Evolutionary conservation across 495 filamentous ascomycete genomes (phyloP).

Genomic region (Lentithecium fluviatile): DNA sequence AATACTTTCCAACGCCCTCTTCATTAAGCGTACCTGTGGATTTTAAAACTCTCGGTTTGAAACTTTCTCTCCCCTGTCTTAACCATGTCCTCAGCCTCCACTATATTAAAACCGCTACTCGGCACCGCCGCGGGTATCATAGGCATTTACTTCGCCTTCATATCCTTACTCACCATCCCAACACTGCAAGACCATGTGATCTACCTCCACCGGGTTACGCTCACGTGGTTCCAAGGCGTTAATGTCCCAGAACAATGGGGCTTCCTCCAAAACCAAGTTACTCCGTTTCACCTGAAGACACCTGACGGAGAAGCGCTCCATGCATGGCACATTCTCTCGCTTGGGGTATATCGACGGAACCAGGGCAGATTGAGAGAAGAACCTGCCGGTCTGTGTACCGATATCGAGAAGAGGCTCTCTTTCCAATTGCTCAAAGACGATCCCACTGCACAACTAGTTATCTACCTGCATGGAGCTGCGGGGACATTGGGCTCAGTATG

Average conservation of each 20-base stretch:
- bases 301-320: constrained; percentile 42
- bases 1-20: no score
- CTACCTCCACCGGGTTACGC: constrained; percentile 49
- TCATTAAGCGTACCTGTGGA: background rate
- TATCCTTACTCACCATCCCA: constrained; percentile 46
- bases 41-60: constrained; percentile 1
- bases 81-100: constrained; percentile 13
- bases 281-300: constrained; percentile 41
- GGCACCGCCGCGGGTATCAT: constrained; percentile 21
- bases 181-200: constrained; percentile 51
- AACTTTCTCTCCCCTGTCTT: background rate
- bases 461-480: constrained; percentile 58
- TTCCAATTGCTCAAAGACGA: constrained; percentile 63
- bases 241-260: constrained; percentile 52
- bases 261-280: constrained; percentile 53
- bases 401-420: constrained; percentile 55
- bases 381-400: constrained; percentile 49
- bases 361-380: constrained; percentile 53
- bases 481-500: constrained; percentile 64
- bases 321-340: constrained; percentile 44
- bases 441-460: constrained; percentile 57
- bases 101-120: constrained; percentile 36
- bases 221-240: constrained; percentile 54
- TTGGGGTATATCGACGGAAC: constrained; percentile 49
- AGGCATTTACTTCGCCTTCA: constrained; percentile 18